Conservation (phyloP, 208 protist species). For the Wallacemonas sp. region DNA sequence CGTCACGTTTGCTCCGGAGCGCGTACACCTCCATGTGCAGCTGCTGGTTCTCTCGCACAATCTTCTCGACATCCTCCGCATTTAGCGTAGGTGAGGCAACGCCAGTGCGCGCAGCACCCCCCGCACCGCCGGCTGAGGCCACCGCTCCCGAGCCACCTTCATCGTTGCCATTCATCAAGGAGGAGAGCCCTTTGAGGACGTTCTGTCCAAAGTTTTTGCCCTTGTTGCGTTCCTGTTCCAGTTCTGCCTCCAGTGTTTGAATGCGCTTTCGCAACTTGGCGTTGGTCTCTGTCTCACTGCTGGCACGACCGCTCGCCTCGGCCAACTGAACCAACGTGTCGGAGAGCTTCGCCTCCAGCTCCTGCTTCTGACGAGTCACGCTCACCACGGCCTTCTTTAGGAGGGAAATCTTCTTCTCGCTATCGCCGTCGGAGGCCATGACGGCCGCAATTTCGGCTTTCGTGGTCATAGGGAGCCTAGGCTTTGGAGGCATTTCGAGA, state of each 20-base stretch:
- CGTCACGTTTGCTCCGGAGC: conserved; percentile 44
- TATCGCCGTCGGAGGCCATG: conserved; percentile 70
- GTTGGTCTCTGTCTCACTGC: conserved; percentile 36
- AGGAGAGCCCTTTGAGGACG: conserved; percentile 71
- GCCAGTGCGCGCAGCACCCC: neutral
- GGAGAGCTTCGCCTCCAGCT: conserved; percentile 58
- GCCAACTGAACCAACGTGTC: conserved; percentile 52
- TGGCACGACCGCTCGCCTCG: conserved; percentile 11
- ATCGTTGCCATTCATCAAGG: conserved; percentile 52
- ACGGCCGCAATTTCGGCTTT: conserved; percentile 63
- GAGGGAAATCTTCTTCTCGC: conserved; percentile 77
- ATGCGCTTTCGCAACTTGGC: conserved; percentile 39
- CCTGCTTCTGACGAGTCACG: conserved; percentile 82
- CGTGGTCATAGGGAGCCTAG: conserved; percentile 27
- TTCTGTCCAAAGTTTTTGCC: conserved; percentile 52
- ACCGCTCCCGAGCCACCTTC: conserved; percentile 7
- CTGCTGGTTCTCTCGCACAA: conserved; percentile 66
- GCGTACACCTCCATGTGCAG: conserved; percentile 70
- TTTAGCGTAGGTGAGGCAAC: conserved; percentile 12
- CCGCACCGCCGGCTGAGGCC: neutral
- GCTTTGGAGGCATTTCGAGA: too few species aligned
- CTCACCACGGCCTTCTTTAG: conserved; percentile 80
- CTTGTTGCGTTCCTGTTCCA: conserved; percentile 43
- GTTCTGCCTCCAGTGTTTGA: conserved; percentile 35
- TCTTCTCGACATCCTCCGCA: conserved; percentile 59